phyloP scores from a whole-genome alignment of 1,139 yeast genomes.

The Blastobotrys persicus region DNA sequence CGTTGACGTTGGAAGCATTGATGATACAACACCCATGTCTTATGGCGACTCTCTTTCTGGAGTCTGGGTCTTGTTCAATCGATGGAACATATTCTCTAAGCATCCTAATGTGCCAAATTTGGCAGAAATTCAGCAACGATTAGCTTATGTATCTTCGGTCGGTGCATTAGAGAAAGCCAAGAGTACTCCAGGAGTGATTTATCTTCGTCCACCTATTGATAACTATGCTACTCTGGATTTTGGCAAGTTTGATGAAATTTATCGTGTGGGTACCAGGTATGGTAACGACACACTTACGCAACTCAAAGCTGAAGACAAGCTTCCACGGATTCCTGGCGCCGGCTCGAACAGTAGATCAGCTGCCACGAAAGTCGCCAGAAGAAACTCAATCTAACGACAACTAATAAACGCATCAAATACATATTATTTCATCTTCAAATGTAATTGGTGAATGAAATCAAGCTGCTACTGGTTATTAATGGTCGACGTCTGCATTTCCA shows the following conservation, averaged over 20 bases:
- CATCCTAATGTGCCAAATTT: constrained; percentile 89
- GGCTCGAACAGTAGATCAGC: constrained; percentile 28
- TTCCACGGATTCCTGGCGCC: constrained; percentile 64
- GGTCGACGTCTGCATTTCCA: too few relatives aligned
- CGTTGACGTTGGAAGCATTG: constrained; percentile 95
- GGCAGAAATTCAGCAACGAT: constrained; percentile 90
- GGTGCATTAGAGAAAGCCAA: constrained; percentile 89
- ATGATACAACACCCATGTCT: constrained; percentile 84
- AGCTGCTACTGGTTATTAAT: too few relatives aligned
- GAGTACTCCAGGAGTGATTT: constrained; percentile 79
- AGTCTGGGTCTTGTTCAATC: constrained; percentile 81
- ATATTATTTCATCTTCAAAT: too few relatives aligned
- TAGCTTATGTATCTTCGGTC: constrained; percentile 94
- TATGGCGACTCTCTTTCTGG: constrained; percentile 95
- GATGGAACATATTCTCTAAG: constrained; percentile 86
- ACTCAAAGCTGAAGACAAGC: constrained; percentile 51
- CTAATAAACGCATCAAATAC: too few relatives aligned
- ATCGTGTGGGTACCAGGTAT: constrained; percentile 73
- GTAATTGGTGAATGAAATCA: too few relatives aligned
- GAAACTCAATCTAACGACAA: constrained; percentile 67
- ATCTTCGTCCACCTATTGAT: constrained; percentile 92
- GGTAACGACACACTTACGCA: constrained; percentile 59
- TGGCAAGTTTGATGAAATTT: constrained; percentile 87
- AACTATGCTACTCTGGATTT: constrained; percentile 88
- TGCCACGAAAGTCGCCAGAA: constrained; percentile 42